A percentile compares a stretch with the other conserved stretches of the same genome.
Conservation (phyloP, 2,329 filamentous ascomycete genomes). For the Hymenoscyphus albidus region DNA sequence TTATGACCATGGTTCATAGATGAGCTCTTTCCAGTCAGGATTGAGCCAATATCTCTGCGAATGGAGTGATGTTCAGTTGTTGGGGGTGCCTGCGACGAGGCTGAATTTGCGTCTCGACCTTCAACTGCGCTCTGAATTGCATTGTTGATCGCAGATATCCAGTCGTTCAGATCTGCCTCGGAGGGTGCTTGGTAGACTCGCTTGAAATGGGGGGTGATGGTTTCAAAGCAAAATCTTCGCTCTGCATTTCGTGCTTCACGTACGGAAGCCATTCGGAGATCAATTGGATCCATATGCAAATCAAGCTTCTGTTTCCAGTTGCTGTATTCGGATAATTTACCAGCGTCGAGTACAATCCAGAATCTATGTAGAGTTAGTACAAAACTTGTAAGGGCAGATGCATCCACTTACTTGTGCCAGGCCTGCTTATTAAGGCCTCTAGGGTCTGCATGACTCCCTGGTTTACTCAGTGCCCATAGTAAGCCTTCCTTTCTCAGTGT, state of each 20-base stretch:
- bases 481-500: slow-evolving; percentile 88
- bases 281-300: slow-evolving; percentile 96
- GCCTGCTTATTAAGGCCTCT: slow-evolving; percentile 94
- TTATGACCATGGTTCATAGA: slow-evolving; percentile 52
- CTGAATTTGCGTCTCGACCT: slow-evolving; percentile 59
- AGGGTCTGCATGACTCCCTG: slow-evolving; percentile 91
- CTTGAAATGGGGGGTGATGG: slow-evolving; percentile 94
- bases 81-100: slow-evolving; percentile 32
- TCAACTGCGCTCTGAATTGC: slow-evolving; percentile 95
- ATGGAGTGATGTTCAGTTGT: slow-evolving; percentile 48
- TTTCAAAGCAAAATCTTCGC: slow-evolving; percentile 93
- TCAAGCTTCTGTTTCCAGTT: slow-evolving; percentile 99
- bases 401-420: slow-evolving; percentile 84
- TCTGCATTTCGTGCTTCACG: slow-evolving; percentile 93
- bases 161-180: slow-evolving; percentile 95
- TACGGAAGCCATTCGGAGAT: slow-evolving; percentile 93
- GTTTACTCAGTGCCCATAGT: slow-evolving; percentile 88
- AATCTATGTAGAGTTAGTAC: slow-evolving; percentile 57
- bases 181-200: slow-evolving; percentile 96
- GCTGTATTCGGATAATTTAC: slow-evolving; percentile 94
- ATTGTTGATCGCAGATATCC: slow-evolving; percentile 96
- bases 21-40: slow-evolving; percentile 86
- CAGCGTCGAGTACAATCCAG: slow-evolving; percentile 97
- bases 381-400: background rate
- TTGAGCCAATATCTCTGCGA: slow-evolving; percentile 84